Conservation (phyloP, 495 filamentous ascomycete species). For the Elasticomyces elasticus region DNA sequence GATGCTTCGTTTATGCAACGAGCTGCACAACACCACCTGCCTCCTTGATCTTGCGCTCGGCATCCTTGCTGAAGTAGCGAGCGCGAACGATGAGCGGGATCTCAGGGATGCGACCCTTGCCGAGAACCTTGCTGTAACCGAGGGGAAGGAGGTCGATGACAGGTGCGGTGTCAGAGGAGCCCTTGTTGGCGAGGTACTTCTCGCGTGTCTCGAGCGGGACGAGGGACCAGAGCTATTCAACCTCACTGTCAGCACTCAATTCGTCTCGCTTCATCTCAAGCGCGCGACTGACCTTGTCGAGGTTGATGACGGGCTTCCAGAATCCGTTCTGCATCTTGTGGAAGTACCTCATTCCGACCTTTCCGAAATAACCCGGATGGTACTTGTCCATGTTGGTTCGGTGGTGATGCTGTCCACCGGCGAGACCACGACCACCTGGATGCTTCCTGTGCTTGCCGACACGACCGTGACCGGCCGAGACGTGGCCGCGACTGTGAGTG, state of each 20-base stretch:
- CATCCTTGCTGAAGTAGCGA: constrained; percentile 75
- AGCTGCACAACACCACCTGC: constrained; percentile 85
- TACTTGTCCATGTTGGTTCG: constrained; percentile 85
- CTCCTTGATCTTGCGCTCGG: constrained; percentile 91
- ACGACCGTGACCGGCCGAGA: constrained; percentile 88
- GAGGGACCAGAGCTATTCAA: constrained; percentile 64
- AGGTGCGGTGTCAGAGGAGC: constrained; percentile 67
- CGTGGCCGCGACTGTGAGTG: constrained; percentile 69
- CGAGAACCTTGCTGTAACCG: constrained; percentile 87
- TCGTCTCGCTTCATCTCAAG: background rate
- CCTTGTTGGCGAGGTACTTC: constrained; percentile 56
- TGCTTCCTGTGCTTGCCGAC: constrained; percentile 90
- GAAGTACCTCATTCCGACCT: constrained; percentile 95
- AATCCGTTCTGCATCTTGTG: constrained; percentile 80
- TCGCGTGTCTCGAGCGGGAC: constrained; percentile 73
- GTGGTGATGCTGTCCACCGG: constrained; percentile 86
- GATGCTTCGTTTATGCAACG: constrained; percentile 57
- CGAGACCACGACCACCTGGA: constrained; percentile 89
- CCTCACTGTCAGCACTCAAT: background rate
- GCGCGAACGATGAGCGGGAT: constrained; percentile 82
- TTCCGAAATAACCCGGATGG: constrained; percentile 95
- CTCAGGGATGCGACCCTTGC: constrained; percentile 81
- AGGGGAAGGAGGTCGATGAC: constrained; percentile 87
- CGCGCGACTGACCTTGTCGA: constrained; percentile 64
- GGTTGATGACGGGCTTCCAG: constrained; percentile 88